A percentile compares a stretch with the other conserved stretches of the same genome.
Evolutionary conservation across 1,284 basidiomycete species (phyloP).

Genomic region (Phellinidium pouzarii): DNA sequence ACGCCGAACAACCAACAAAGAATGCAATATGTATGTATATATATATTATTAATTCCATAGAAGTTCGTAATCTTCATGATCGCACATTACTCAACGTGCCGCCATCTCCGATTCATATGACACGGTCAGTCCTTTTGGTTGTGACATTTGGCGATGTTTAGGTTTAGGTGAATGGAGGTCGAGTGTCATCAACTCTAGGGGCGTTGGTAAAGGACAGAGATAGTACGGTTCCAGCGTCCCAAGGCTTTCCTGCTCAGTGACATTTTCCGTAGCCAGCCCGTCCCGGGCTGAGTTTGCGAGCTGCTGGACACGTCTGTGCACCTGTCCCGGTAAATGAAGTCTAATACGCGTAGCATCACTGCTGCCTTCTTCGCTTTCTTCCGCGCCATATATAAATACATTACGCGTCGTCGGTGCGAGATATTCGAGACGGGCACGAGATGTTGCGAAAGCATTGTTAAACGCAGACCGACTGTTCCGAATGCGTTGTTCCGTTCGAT

Average conservation of each 20-base stretch:
- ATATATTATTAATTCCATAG: background rate
- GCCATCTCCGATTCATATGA: constrained; percentile 30
- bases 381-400: constrained; percentile 1
- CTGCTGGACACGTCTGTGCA: background rate
- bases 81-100: constrained; percentile 26
- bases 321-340: constrained; percentile 1
- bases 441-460: constrained; percentile 19
- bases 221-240: constrained; percentile 20
- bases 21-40: no score
- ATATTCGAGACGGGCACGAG: constrained; percentile 10
- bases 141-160: constrained; percentile 3
- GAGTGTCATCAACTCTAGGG: constrained; percentile 39
- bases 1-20: no score
- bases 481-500: constrained; percentile 15
- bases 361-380: constrained; percentile 5
- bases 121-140: constrained; percentile 23
- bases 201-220: constrained; percentile 46
- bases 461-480: constrained; percentile 7
- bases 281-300: constrained; percentile 1
- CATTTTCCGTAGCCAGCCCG: background rate
- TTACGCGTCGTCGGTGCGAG: constrained; percentile 11
- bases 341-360: constrained; percentile 1
- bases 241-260: constrained; percentile 19
- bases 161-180: constrained; percentile 19
- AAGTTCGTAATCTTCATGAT: background rate